Base-by-base conservation (phyloP, 108 stramenopile species). In the Parietichytrium sp. region DNA sequence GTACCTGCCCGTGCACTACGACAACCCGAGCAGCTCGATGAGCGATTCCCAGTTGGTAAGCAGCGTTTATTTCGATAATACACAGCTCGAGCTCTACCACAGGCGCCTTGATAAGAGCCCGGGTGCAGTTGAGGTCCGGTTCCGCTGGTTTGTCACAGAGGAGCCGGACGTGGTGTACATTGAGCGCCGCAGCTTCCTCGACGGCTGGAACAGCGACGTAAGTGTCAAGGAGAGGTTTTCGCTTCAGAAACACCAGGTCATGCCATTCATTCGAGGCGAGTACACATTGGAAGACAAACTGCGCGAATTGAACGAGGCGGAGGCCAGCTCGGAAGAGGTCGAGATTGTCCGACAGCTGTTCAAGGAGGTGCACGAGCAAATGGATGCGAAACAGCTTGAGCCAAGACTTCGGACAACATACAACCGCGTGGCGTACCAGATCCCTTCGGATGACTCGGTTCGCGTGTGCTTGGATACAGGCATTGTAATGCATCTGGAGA, bases 161-260 rank as follows among this genome's bases (percentile, higher is more conserved):
- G 33, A 27, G 0, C 96, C 95, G 31, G 87, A 90, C 47, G 48
- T 87, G 29, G 93, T 95, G 45, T 98, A 96, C 85, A 93, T 95
- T 20, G 97, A 98, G 83, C 93, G 96, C n/a, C 97, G 97, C 85
- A 98, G 96, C 13, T 96, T 97, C 87, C 92, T 93, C 45, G 97
- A 98, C 33, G 93, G 91, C 29, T 98, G 97, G 97, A 93, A 93
- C n/a, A 95, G 95, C 26, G 96, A 96, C 80, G 91, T 92, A 55
- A 92, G 91, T 29, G 96, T 95, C 30, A 98, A 98, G 90, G 96
- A 97, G 80, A 93, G 97, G 36, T 98, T 98, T 82, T 93, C 82
- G 29, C 30, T 2, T 10, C 15, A 42, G 27, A 52, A 52, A 25
- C 50, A 3, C 27, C 16, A 30, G 38, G n/a, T 55, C 55, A 2